A percentile compares a stretch with the other conserved stretches of the same genome.
Conservation (phyloP, 139 green algal species). For the Coccomyxa sp. region DNA sequence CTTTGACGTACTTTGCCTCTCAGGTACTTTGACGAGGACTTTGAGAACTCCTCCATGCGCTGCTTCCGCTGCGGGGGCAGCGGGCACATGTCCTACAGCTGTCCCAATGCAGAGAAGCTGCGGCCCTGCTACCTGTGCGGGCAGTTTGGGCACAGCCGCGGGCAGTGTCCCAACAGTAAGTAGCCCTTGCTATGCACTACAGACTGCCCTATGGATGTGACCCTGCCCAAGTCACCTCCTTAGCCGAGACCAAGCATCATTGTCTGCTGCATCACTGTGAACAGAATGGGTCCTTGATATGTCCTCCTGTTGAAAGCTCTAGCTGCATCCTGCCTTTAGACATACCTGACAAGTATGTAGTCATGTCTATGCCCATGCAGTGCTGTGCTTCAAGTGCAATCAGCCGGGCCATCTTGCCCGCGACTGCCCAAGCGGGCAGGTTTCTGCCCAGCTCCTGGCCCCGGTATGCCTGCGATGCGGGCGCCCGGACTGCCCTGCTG, state of each 20-base stretch:
- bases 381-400: slow-evolving; percentile 54
- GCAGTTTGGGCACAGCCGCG: slow-evolving; percentile 44
- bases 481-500: slow-evolving; percentile 36
- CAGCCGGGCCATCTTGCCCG: slow-evolving; percentile 44
- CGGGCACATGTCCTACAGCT: slow-evolving; percentile 48
- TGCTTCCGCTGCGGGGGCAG: slow-evolving; percentile 53
- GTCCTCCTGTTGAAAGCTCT: no score
- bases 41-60: slow-evolving; percentile 31
- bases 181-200: no score
- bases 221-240: no score
- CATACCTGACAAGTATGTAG: no score
- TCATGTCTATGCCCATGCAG: no score
- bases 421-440: slow-evolving; percentile 31
- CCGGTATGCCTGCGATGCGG: slow-evolving; percentile 63
- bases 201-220: no score
- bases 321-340: no score
- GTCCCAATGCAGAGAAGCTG: slow-evolving; percentile 25
- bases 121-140: slow-evolving; percentile 69
- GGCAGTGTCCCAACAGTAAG: slow-evolving; percentile 59
- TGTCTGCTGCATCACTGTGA: no score
- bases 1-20: no score
- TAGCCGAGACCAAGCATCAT: no score
- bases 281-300: no score
- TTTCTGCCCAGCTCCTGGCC: background rate
- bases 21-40: slow-evolving; percentile 57